phyloP scores from a whole-genome alignment of 768 basidiomycete species.

The Rhodosporidiobolus sp. region DNA sequence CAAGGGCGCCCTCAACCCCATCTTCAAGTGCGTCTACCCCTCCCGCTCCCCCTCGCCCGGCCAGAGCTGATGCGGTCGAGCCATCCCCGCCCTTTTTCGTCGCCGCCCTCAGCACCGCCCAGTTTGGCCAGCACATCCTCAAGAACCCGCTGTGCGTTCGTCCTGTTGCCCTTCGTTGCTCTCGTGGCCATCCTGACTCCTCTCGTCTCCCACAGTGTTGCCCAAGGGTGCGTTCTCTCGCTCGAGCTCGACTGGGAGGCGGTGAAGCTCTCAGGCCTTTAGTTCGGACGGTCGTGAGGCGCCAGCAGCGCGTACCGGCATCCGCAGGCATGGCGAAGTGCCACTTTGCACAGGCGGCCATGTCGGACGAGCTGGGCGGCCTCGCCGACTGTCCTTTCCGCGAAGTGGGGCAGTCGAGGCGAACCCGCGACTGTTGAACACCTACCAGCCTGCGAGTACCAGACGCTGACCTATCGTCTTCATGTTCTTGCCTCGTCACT shows the following conservation, averaged over 20 bases:
- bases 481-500: too few relatives aligned
- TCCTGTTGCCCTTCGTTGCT: fast-evolving
- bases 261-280: background rate
- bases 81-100: background rate
- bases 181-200: background rate
- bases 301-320: too few relatives aligned
- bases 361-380: too few relatives aligned
- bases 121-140: slow-evolving; percentile 96
- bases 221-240: slow-evolving; percentile 65
- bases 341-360: too few relatives aligned
- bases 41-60: too few relatives aligned
- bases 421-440: too few relatives aligned
- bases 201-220: slow-evolving; percentile 55
- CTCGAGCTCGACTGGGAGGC: slow-evolving; percentile 4
- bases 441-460: too few relatives aligned
- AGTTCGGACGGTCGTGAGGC: background rate
- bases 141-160: slow-evolving; percentile 65
- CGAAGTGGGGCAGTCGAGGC: slow-evolving; percentile 7
- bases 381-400: too few relatives aligned
- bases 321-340: too few relatives aligned
- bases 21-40: slow-evolving; percentile 33
- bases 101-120: slow-evolving; percentile 42
- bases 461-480: too few relatives aligned
- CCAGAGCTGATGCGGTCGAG: background rate
- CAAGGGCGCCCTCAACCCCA: slow-evolving; percentile 39